A percentile compares a stretch with the other conserved stretches of the same genome.
Conservation (phyloP, 495 filamentous ascomycete genomes). For the Haplographium delicatum region DNA sequence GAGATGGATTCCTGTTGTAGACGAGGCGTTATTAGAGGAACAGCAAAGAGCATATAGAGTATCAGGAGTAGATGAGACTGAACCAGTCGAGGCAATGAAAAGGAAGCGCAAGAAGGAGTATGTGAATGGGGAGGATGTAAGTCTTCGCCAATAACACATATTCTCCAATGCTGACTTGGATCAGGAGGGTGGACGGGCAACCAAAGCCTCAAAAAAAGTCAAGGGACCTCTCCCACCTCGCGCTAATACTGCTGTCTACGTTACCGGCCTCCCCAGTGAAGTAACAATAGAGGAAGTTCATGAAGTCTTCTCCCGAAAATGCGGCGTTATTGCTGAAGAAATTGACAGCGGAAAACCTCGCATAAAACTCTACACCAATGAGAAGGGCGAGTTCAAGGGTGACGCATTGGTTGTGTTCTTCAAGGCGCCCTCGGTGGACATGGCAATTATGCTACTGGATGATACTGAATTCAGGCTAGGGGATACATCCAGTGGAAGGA, state of each 20-base stretch:
- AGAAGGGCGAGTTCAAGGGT: constrained; percentile 80
- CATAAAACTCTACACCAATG: constrained; percentile 89
- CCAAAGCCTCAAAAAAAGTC: constrained; percentile 41
- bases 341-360: constrained; percentile 79
- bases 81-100: constrained; percentile 45
- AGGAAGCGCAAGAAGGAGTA: constrained; percentile 73
- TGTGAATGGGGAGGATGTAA: constrained; percentile 54
- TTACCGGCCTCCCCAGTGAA: constrained; percentile 79
- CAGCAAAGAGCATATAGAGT: constrained; percentile 74
- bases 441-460: constrained; percentile 88
- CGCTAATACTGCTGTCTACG: constrained; percentile 86
- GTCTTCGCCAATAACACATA: constrained; percentile 28
- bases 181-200: constrained; percentile 26
- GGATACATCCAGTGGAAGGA: constrained; percentile 48
- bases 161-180: neutral
- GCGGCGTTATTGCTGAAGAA: constrained; percentile 90
- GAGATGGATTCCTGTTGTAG: constrained; percentile 77
- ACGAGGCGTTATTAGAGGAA: constrained; percentile 72
- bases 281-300: constrained; percentile 73
- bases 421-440: constrained; percentile 80
- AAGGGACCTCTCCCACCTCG: constrained; percentile 49
- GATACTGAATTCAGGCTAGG: constrained; percentile 79
- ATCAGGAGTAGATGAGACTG: constrained; percentile 58
- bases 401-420: constrained; percentile 93
- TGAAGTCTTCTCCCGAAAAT: constrained; percentile 75